Conservation (phyloP, 169 alveolate genomes). For the Babesia ovis region DNA sequence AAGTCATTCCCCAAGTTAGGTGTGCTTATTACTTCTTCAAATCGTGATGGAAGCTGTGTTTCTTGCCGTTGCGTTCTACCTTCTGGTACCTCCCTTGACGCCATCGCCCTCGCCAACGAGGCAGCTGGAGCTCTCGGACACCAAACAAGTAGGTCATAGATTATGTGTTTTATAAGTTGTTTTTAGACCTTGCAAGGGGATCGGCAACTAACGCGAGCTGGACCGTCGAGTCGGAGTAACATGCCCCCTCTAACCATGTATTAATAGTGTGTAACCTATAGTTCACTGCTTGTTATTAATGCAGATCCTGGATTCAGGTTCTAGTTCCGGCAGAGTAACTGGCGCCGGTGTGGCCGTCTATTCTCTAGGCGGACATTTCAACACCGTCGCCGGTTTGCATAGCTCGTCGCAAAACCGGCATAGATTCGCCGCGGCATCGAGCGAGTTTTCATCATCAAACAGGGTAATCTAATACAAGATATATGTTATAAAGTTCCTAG, state of each 20-base stretch:
- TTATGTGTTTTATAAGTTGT: neutral
- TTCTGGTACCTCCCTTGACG: constrained; percentile 26
- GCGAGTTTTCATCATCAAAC: constrained; percentile 40
- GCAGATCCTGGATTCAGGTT: constrained; percentile 36
- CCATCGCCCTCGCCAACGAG: constrained; percentile 45
- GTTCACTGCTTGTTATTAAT: constrained; percentile 19
- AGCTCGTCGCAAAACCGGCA: constrained; percentile 25
- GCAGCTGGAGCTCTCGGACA: constrained; percentile 37
- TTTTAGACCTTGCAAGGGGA: constrained; percentile 44
- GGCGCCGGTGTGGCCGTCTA: constrained; percentile 44
- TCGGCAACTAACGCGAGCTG: constrained; percentile 61
- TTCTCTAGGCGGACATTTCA: constrained; percentile 13
- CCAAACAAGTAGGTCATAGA: constrained; percentile 7
- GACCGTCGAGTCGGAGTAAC: constrained; percentile 43
- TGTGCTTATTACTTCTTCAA: constrained; percentile 28
- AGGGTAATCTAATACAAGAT: neutral
- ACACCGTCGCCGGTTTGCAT: constrained; percentile 26
- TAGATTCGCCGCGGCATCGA: constrained; percentile 54
- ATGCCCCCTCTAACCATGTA: neutral
- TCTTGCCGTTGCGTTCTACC: constrained; percentile 57
- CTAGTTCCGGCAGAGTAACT: constrained; percentile 18
- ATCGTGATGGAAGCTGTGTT: constrained; percentile 10
- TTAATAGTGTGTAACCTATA: neutral
- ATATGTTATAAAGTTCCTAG: constrained; percentile 18
- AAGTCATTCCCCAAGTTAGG: constrained; percentile 58